Evolutionary conservation across 441 rosid genomes (phyloP).

Genomic region (Adansonia grandidieri): DNA sequence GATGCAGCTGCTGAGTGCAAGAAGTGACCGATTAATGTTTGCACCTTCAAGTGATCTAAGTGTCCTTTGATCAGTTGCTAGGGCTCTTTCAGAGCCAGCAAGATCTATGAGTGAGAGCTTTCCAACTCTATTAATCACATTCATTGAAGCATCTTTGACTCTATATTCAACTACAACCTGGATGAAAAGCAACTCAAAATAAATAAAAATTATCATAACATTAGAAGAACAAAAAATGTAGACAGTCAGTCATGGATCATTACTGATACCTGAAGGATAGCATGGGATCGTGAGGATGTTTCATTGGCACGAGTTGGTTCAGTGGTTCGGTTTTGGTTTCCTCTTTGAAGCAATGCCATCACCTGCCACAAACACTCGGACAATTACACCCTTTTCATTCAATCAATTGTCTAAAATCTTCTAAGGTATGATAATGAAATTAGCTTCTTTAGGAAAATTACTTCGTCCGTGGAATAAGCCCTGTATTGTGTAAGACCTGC

Average conservation of each 20-base stretch:
- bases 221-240: slow-evolving; percentile 28
- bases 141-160: slow-evolving; percentile 70
- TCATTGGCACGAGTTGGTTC: slow-evolving; percentile 85
- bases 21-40: slow-evolving; percentile 89
- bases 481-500: slow-evolving; percentile 93
- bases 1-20: slow-evolving; percentile 91
- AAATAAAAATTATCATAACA: not conserved
- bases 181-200: slow-evolving; percentile 15
- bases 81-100: slow-evolving; percentile 96
- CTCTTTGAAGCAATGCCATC: slow-evolving; percentile 87
- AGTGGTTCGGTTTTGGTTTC: slow-evolving; percentile 51
- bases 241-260: not conserved
- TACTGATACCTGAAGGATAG: slow-evolving; percentile 75
- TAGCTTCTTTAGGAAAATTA: slow-evolving; percentile 29
- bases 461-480: slow-evolving; percentile 96
- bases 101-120: slow-evolving; percentile 94
- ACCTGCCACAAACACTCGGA: slow-evolving; percentile 53
- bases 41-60: slow-evolving; percentile 93
- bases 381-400: slow-evolving; percentile 21
- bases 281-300: slow-evolving; percentile 96
- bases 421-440: slow-evolving; percentile 18
- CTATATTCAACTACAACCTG: slow-evolving; percentile 82
- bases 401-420: not conserved
- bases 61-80: slow-evolving; percentile 92
- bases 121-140: slow-evolving; percentile 62